Percentiles rank a stretch among this genome's conserved stretches.
Conservation (phyloP, 805 yeast species). For the Starmera amethionina region DNA sequence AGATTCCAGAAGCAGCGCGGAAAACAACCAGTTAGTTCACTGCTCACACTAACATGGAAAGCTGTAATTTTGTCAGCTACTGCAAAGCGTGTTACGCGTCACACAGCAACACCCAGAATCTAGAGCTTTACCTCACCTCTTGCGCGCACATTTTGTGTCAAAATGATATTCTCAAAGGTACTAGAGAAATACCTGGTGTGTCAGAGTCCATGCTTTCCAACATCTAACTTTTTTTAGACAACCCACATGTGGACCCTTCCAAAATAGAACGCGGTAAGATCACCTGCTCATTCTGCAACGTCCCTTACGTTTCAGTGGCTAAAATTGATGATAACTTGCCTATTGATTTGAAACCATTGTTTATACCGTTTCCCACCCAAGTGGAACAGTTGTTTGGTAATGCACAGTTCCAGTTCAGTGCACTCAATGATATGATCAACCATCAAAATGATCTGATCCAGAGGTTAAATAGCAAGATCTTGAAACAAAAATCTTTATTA, state of each 20-base stretch:
- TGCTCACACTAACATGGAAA: too few species aligned
- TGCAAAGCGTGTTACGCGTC: slow-evolving; percentile 24
- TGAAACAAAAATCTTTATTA: slow-evolving; percentile 14
- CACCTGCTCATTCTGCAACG: slow-evolving; percentile 10
- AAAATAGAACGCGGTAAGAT: slow-evolving; percentile 4
- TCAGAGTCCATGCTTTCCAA: too few species aligned
- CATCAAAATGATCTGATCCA: slow-evolving; percentile 8
- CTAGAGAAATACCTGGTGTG: neutral
- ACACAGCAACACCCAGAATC: slow-evolving; percentile 8
- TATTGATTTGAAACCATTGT: slow-evolving; percentile 12
- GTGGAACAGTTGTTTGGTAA: slow-evolving; percentile 15
- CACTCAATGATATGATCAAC: slow-evolving; percentile 11
- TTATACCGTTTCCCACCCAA: slow-evolving; percentile 14
- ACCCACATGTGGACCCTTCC: neutral
- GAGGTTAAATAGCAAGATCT: slow-evolving; percentile 9
- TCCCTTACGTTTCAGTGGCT: slow-evolving; percentile 8
- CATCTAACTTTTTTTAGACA: neutral
- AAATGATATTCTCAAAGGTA: slow-evolving; percentile 17
- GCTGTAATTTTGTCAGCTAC: slow-evolving; percentile 3
- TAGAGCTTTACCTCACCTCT: slow-evolving; percentile 23
- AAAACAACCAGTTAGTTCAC: too few species aligned
- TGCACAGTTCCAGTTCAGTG: slow-evolving; percentile 15
- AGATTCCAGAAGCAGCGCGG: too few species aligned
- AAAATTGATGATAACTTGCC: slow-evolving; percentile 10
- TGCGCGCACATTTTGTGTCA: slow-evolving; percentile 29